Conservation (phyloP, 805 yeast genomes). For the Zygosaccharomyces gambellarensis region DNA sequence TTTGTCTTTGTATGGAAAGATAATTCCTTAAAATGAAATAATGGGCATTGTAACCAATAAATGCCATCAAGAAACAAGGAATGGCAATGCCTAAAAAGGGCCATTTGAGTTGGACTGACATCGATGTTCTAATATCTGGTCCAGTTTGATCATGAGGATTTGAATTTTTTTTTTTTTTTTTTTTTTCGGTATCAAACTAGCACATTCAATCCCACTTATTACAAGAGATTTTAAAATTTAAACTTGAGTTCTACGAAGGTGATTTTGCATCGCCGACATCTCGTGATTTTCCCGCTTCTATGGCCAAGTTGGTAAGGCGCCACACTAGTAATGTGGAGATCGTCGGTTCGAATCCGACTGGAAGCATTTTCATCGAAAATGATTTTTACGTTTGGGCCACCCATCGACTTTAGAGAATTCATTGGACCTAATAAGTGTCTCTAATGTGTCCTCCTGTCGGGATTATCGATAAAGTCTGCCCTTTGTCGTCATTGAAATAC, state of each 20-base stretch:
- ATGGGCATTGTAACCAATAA: slow-evolving; percentile 61
- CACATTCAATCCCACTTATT: neutral
- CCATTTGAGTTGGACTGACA: slow-evolving; percentile 41
- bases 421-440: too few species aligned
- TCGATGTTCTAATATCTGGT: slow-evolving; percentile 7
- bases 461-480: too few species aligned
- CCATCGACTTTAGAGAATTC: too few species aligned
- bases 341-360: slow-evolving; percentile 76
- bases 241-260: too few species aligned
- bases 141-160: neutral
- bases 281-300: slow-evolving; percentile 37
- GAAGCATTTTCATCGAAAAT: slow-evolving; percentile 41
- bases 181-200: neutral
- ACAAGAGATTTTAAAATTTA: too few species aligned
- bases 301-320: slow-evolving; percentile 79
- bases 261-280: too few species aligned
- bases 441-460: too few species aligned
- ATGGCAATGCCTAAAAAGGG: slow-evolving; percentile 51
- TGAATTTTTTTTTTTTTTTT: neutral
- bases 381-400: slow-evolving; percentile 14
- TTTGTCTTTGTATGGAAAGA: slow-evolving; percentile 38
- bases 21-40: slow-evolving; percentile 47
- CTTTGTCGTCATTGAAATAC: too few species aligned
- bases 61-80: slow-evolving; percentile 56
- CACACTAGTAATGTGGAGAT: slow-evolving; percentile 86